These are phyloP conservation scores for Rhizopogon rudus DNA, from an alignment of 768 basidiomycete species.

Conservation along the genomic window DNA sequence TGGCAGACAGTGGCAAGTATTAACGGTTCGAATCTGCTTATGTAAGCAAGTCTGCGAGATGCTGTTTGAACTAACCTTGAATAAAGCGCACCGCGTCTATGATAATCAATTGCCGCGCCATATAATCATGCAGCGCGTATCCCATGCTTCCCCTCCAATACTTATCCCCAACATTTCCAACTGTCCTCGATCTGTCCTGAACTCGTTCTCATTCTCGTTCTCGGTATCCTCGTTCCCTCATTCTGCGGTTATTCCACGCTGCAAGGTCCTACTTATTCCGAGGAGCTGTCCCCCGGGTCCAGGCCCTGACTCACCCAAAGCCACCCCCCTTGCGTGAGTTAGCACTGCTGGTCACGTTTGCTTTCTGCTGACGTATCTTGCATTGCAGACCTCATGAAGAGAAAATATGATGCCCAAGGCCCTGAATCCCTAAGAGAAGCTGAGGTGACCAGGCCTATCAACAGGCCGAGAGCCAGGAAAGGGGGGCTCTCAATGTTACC, in stretches of 20 bases:
- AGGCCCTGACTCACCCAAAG: background rate
- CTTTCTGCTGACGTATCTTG: background rate
- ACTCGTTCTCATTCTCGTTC: background rate
- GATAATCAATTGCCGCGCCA: background rate
- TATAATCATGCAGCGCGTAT: constrained; percentile 3
- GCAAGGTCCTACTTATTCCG: background rate
- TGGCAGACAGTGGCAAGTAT: background rate
- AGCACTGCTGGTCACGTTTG: background rate
- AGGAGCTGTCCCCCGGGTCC: constrained; percentile 1
- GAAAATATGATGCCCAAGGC: background rate
- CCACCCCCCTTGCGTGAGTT: background rate
- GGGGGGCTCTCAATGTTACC: constrained; percentile 25
- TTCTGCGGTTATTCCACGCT: background rate
- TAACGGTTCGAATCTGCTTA: background rate
- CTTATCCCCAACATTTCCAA: background rate
- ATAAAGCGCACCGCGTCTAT: background rate
- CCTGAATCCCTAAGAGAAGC: background rate
- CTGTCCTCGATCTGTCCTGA: background rate
- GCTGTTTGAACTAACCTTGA: background rate
- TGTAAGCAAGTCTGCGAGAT: background rate
- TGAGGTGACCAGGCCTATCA: background rate
- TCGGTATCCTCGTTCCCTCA: background rate
- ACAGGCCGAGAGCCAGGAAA: background rate
- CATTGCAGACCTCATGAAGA: background rate
- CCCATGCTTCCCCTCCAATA: background rate